phyloP scores from a whole-genome alignment of 2,329 filamentous ascomycete genomes.

The Helicocarpus griseus region DNA sequence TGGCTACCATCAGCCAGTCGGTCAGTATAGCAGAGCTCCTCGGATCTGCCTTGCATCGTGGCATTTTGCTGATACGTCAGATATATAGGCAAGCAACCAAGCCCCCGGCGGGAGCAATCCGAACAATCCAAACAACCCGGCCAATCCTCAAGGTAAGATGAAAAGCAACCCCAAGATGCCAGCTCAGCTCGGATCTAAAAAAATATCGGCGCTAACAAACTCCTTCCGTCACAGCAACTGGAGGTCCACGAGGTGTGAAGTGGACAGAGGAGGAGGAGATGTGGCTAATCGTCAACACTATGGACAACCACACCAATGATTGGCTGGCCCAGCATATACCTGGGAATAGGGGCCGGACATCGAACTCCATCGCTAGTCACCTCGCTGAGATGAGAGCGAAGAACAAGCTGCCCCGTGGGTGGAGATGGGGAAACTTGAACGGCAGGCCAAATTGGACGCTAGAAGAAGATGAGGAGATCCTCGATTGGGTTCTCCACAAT shows the following conservation, averaged over 20 bases:
- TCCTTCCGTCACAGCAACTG: background rate
- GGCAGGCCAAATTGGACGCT: slow-evolving; percentile 8
- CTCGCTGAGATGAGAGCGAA: slow-evolving; percentile 10
- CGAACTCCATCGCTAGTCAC: slow-evolving; percentile 8
- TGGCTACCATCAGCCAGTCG: background rate
- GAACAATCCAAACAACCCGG: no score
- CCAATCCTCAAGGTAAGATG: background rate
- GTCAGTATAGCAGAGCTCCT: background rate
- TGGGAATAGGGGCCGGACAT: slow-evolving; percentile 1
- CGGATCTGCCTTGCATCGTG: background rate
- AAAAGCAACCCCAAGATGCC: background rate
- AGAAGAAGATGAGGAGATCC: slow-evolving; percentile 13
- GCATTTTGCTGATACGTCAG: background rate
- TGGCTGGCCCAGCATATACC: slow-evolving; percentile 12
- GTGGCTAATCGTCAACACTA: slow-evolving; percentile 11
- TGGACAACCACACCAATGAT: slow-evolving; percentile 6
- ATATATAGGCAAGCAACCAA: background rate
- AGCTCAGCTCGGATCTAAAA: no score
- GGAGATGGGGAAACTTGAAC: slow-evolving; percentile 8
- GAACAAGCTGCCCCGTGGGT: slow-evolving; percentile 7
- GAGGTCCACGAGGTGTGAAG: slow-evolving; percentile 1
- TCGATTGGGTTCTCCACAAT: slow-evolving; percentile 12
- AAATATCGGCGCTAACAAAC: background rate
- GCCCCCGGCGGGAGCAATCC: background rate
- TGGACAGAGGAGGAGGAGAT: slow-evolving; percentile 12